Evolutionary conservation across 257 asterid species (phyloP).

Genomic region (Echium plantagineum): DNA sequence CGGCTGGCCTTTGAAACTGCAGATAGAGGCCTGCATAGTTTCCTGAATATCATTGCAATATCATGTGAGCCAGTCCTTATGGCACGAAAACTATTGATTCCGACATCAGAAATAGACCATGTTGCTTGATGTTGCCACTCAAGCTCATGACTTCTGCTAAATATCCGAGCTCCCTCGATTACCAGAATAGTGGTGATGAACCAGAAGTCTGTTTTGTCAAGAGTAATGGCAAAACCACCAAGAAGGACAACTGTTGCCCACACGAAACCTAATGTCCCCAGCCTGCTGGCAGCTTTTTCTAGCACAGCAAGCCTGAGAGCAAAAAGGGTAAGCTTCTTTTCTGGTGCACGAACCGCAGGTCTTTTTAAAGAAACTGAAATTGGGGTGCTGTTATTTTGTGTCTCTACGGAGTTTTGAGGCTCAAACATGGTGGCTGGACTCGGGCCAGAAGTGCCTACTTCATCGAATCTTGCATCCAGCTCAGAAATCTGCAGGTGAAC

Average conservation of each 20-base stretch:
- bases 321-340: conserved; percentile 71
- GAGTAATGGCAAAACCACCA: conserved; percentile 82
- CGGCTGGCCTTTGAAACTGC: conserved; percentile 6
- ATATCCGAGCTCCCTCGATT: conserved; percentile 66
- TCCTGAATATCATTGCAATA: conserved; percentile 18
- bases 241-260: conserved; percentile 95
- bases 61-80: conserved; percentile 39
- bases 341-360: conserved; percentile 52
- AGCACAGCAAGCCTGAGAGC: conserved; percentile 82
- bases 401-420: conserved; percentile 19
- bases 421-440: conserved; percentile 3
- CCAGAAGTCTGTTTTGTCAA: conserved; percentile 80
- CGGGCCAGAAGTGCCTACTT: conserved; percentile 23
- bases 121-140: conserved; percentile 94
- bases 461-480: conserved; percentile 12
- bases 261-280: conserved; percentile 81
- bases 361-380: conserved; percentile 11
- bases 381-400: conserved; percentile 27
- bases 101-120: conserved; percentile 61
- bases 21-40: conserved; percentile 16
- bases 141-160: conserved; percentile 83
- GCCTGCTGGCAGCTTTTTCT: conserved; percentile 75
- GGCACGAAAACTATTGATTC: conserved; percentile 58
- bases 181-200: conserved; percentile 64
- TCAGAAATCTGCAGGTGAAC: conserved; percentile 47